phyloP scores from a whole-genome alignment of 164 flowering plant species.

The Nymphaea thermarum region DNA sequence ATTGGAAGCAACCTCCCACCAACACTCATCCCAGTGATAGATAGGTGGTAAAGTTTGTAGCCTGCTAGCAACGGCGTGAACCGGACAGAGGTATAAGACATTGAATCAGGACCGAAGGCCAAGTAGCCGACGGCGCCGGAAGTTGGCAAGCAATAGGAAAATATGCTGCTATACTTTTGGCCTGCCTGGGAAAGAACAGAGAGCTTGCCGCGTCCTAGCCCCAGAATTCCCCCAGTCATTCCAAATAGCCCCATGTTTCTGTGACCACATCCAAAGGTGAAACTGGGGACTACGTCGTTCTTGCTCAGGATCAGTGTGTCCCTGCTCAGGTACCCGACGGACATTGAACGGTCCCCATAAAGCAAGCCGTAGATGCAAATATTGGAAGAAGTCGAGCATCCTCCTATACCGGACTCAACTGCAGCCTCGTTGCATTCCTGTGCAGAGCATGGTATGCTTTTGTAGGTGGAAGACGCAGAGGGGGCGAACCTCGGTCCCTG shows the following conservation, averaged over 20 bases:
- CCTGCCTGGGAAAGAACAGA: neutral
- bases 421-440: conserved; percentile 9
- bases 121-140: neutral
- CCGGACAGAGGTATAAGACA: neutral
- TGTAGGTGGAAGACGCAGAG: conserved; percentile 19
- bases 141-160: conserved; percentile 2
- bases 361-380: neutral
- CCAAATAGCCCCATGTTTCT: conserved; percentile 1
- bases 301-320: neutral
- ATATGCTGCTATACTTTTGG: neutral
- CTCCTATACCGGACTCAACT: neutral
- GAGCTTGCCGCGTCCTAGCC: neutral
- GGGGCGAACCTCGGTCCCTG: conserved; percentile 30
- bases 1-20: conserved; percentile 1
- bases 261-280: conserved; percentile 6
- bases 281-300: neutral
- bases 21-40: neutral
- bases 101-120: neutral
- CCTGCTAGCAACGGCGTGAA: neutral
- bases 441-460: conserved; percentile 28
- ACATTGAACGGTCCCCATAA: conserved; percentile 1
- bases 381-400: neutral
- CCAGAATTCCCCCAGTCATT: neutral
- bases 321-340: neutral
- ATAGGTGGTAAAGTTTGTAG: neutral